phyloP scores from a whole-genome alignment of 2,329 filamentous ascomycete genomes.

The Colletotrichum sp. region DNA sequence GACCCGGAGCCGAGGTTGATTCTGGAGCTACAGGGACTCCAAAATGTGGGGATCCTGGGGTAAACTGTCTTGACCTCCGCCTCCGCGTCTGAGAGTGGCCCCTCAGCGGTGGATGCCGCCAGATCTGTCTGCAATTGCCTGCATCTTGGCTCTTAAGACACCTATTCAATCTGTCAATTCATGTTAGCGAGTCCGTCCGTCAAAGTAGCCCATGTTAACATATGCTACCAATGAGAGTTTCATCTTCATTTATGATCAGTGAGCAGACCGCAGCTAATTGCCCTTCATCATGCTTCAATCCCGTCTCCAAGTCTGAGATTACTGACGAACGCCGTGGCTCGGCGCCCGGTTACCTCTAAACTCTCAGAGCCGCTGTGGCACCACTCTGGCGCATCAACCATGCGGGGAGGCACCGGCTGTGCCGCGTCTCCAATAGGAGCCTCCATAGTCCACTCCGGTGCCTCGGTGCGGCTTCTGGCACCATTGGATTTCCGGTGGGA shows the following conservation, averaged over 20 bases:
- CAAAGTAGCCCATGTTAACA: not conserved
- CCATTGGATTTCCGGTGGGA: not conserved
- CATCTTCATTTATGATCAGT: not conserved
- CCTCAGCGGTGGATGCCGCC: constrained; percentile 1
- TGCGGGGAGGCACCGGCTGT: not conserved
- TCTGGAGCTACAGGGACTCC: constrained; percentile 15
- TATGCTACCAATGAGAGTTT: not conserved
- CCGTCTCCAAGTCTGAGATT: not conserved
- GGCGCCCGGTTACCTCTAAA: not conserved
- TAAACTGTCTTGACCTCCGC: constrained; percentile 19
- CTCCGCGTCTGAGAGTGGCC: constrained; percentile 5
- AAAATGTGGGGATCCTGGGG: constrained; percentile 21
- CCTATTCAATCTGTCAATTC: not conserved
- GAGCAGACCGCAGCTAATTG: not conserved
- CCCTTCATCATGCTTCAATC: not conserved
- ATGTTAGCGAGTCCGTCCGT: not conserved
- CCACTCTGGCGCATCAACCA: not conserved
- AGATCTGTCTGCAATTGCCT: not conserved
- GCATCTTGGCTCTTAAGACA: not conserved
- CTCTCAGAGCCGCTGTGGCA: not conserved
- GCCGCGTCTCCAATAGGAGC: constrained; percentile 6
- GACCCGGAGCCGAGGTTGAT: constrained; percentile 20
- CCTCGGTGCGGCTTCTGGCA: constrained; percentile 12
- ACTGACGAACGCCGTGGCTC: not conserved
- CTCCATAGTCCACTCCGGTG: not conserved